A percentile compares a stretch with the other conserved stretches of the same genome.
Evolutionary conservation across 2,329 filamentous ascomycete genomes (phyloP).

Genomic region (Arthrobotrys sinensis): DNA sequence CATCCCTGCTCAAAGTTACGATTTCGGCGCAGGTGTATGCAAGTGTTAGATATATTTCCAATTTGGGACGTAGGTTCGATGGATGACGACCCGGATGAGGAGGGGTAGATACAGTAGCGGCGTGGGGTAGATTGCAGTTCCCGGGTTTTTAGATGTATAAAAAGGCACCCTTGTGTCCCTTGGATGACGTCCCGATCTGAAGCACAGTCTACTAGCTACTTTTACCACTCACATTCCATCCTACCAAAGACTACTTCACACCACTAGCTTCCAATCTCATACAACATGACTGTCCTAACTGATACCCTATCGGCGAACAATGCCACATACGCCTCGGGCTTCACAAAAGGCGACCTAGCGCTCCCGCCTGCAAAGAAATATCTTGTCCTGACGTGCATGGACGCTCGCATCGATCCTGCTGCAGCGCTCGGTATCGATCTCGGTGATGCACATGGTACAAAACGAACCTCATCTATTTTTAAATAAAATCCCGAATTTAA

Average conservation of each 20-base stretch:
- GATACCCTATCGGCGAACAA: conserved; percentile 74
- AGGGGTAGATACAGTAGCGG: conserved; percentile 18
- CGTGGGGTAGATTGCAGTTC: conserved; percentile 29
- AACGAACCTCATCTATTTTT: conserved; percentile 61
- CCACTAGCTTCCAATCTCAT: background rate
- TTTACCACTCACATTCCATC: background rate
- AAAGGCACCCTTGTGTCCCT: conserved; percentile 9
- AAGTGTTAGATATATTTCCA: conserved; percentile 21
- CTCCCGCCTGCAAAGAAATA: conserved; percentile 81
- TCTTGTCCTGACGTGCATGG: conserved; percentile 83
- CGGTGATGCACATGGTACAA: conserved; percentile 78
- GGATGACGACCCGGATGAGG: background rate
- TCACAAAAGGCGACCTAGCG: conserved; percentile 77
- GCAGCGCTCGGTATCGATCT: conserved; percentile 79
- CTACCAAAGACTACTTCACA: too few species aligned
- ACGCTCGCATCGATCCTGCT: conserved; percentile 80
- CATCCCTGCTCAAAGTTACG: conserved; percentile 55
- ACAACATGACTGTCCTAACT: conserved; percentile 69
- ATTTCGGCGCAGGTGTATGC: conserved; percentile 11
- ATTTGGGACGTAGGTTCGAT: conserved; percentile 18
- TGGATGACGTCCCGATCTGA: background rate
- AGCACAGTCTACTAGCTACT: background rate
- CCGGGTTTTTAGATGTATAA: conserved; percentile 13
- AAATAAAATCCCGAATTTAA: background rate
- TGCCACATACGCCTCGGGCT: conserved; percentile 73